Evolutionary conservation across 306 rosid species (phyloP), one percentile per base, ranked within the genome.

Genomic region (Prunus mume): DNA sequence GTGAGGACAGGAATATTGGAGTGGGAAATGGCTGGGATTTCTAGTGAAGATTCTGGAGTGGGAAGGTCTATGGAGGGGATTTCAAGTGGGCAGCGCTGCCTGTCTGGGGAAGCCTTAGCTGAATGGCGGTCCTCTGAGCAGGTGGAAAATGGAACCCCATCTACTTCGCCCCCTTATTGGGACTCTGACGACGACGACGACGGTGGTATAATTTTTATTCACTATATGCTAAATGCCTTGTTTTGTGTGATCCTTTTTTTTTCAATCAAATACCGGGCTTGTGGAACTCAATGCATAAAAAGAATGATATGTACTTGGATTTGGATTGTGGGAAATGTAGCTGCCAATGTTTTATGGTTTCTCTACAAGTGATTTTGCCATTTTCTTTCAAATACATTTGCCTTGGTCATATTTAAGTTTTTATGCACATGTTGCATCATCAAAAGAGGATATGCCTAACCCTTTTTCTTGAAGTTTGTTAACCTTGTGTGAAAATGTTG

Each of bases 101-200:
- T 86, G 60, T 87, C 96, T 3, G 97, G 96, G 55, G 99, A 96
- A 80, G 89, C 97, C 68, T 86, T 96, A 88, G 94, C 97, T 0
- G 97, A 96, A 84, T 96, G 99, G 98, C 88, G 97, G 76, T 96
- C 96, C 77, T 91, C 96, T 19, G 99, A 96, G 86, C 99, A 96
- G 87, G 97, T 96, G 90, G 99, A 96, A 85, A 93, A 93, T 85
- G 99, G 96, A 80, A 89, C 75, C 22, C 82, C 98, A 7, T 96
- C 97, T 5, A 93, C 98, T 74, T 93, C 99, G 15, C 99, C 99
- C 13, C 93, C 98, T 62, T 93, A 89, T 69, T 96, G 99, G 99
- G 99, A 96, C 77, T 87, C 94, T 25, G 99, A 96, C 15, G 98
- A 96, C 0, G 98, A 93, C 0, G 91, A 90, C 2, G 99, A 96